phyloP scores from a whole-genome alignment of 2,329 filamentous ascomycete species.

The Trichophyton simii region DNA sequence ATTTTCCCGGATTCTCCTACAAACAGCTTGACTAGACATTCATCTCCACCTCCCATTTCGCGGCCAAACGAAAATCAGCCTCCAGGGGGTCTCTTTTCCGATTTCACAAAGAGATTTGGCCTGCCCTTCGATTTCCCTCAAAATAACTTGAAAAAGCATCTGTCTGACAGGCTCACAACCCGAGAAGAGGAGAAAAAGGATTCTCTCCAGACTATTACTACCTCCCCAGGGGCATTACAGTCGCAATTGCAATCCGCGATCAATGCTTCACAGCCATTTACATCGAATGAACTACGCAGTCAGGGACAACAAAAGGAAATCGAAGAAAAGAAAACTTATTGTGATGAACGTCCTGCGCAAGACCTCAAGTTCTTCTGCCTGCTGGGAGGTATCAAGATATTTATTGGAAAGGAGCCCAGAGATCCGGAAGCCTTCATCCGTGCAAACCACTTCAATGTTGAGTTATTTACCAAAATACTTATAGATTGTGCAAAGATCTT shows the following conservation, averaged over 20 bases:
- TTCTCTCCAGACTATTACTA: slow-evolving; percentile 20
- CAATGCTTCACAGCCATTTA: slow-evolving; percentile 62
- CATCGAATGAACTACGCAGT: slow-evolving; percentile 60
- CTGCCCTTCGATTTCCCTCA: slow-evolving; percentile 26
- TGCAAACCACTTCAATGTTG: slow-evolving; percentile 39
- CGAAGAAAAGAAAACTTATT: slow-evolving; percentile 75
- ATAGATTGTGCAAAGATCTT: slow-evolving; percentile 61
- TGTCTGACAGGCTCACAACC: neutral
- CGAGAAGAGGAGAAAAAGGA: neutral
- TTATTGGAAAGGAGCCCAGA: slow-evolving; percentile 46
- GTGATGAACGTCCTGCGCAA: slow-evolving; percentile 61
- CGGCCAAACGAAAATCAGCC: slow-evolving; percentile 12
- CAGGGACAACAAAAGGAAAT: slow-evolving; percentile 59
- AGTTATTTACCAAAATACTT: slow-evolving; percentile 56
- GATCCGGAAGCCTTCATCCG: neutral
- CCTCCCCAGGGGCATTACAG: slow-evolving; percentile 31
- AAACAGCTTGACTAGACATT: neutral
- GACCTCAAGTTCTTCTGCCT: slow-evolving; percentile 61
- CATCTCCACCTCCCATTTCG: neutral
- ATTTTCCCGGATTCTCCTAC: slow-evolving; percentile 57
- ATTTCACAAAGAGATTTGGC: slow-evolving; percentile 54
- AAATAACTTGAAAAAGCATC: slow-evolving; percentile 11
- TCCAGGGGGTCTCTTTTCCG: slow-evolving; percentile 48
- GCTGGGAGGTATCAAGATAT: slow-evolving; percentile 60
- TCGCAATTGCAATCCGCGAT: slow-evolving; percentile 59